phyloP scores from a whole-genome alignment of 352 stramenopile genomes.

The Aphanomyces cochlioides region DNA sequence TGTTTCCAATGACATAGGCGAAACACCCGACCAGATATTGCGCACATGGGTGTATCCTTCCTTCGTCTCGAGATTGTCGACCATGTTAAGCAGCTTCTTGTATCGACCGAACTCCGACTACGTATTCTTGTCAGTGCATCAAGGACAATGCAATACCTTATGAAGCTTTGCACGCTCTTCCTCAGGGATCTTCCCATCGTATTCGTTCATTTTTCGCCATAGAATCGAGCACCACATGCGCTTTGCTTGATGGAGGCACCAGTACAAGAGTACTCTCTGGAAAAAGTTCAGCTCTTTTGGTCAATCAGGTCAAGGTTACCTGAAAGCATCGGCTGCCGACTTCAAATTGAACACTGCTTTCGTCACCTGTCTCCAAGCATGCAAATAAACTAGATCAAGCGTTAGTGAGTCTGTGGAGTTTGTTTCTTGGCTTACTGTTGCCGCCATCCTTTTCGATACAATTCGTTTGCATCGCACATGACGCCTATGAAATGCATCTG shows the following conservation, averaged over 20 bases:
- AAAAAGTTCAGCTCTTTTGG: too few species aligned
- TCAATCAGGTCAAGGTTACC: not conserved
- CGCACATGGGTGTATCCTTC: slow-evolving; percentile 43
- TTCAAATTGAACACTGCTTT: slow-evolving; percentile 41
- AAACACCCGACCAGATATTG: slow-evolving; percentile 70
- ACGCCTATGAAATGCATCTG: slow-evolving; percentile 53
- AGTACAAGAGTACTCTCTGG: slow-evolving; percentile 69
- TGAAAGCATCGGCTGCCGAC: slow-evolving; percentile 77
- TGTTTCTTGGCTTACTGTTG: slow-evolving; percentile 32
- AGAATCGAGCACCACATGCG: slow-evolving; percentile 73
- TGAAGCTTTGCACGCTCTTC: slow-evolving; percentile 2
- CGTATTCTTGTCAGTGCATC: not conserved
- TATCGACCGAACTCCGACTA: slow-evolving; percentile 63
- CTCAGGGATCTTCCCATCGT: slow-evolving; percentile 26
- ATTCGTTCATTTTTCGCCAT: slow-evolving; percentile 51
- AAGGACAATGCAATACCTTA: slow-evolving; percentile 6
- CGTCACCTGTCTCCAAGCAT: not conserved
- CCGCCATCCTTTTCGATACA: slow-evolving; percentile 73
- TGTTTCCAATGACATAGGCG: slow-evolving; percentile 49
- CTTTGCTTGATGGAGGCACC: slow-evolving; percentile 78
- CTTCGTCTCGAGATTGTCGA: slow-evolving; percentile 58
- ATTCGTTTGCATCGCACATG: slow-evolving; percentile 52
- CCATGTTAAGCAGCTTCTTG: slow-evolving; percentile 55
- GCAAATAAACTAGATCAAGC: slow-evolving; percentile 8
- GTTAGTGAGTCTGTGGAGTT: not conserved